Conservation (phyloP, 305 asterid genomes). For the Nicotiana rustica region DNA sequence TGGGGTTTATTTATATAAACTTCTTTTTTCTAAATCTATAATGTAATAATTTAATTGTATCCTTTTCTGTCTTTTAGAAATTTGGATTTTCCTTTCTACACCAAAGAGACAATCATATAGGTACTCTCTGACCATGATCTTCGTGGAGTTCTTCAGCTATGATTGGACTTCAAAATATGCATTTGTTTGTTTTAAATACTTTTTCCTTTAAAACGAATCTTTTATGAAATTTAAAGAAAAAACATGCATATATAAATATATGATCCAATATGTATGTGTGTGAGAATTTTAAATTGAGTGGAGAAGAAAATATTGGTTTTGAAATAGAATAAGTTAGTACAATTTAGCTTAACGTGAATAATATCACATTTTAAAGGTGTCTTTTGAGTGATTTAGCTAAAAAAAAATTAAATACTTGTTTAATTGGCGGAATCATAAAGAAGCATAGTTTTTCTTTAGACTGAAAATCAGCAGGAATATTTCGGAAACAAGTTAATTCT, state of each 20-base stretch:
- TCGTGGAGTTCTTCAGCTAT: slow-evolving; percentile 23
- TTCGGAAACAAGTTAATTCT: not conserved
- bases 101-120: slow-evolving; percentile 43
- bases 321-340: not conserved
- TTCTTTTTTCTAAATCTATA: not conserved
- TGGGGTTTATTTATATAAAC: not conserved
- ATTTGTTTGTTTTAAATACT: not conserved
- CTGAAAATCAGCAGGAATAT: not conserved
- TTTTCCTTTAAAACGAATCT: not conserved
- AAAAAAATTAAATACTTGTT: not conserved
- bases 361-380: not conserved
- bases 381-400: not conserved
- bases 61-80: slow-evolving; percentile 53
- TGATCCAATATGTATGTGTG: not conserved
- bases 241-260: not conserved
- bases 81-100: slow-evolving; percentile 43
- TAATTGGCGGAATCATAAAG: not conserved
- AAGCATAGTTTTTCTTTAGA: not conserved
- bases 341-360: not conserved
- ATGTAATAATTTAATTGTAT: slow-evolving; percentile 36
- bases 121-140: slow-evolving; percentile 33
- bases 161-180: slow-evolving; percentile 27
- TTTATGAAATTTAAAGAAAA: not conserved
- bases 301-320: not conserved
- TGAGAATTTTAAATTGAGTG: not conserved